Base-by-base conservation (phyloP, 2,329 filamentous ascomycete species). In the Apiospora rasikravindrae region DNA sequence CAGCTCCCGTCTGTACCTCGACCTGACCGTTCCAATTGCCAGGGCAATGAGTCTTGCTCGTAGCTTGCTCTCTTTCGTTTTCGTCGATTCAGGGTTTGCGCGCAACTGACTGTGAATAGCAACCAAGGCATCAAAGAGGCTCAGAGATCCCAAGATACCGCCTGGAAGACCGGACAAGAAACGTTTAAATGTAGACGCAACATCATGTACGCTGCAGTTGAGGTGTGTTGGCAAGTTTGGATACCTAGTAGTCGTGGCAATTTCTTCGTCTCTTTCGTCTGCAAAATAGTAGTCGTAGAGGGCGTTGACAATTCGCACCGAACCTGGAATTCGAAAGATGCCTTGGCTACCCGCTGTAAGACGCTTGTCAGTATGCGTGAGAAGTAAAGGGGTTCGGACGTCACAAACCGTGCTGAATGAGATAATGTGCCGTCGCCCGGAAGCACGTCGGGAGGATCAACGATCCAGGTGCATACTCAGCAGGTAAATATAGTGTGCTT, bases 111-210 rank as follows among this genome's bases (percentile, higher is more conserved):
- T 87, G 72, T 90, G 85, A 22, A 93, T 89, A 14, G 88, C 87
- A 13, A 92, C 86, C 16, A 93, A 78, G 0, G 89, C 87, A 73
- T 92, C 89, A 71, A 93, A 92, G 0, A 92, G 78, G 1, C 84
- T 79, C 19, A 92, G 77, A 0, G 89, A 91, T 4, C 91, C 91
- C 0, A 93, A 82, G 53, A 93, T 90, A 0, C 91, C 91, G 0
- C 91, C 91, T 0, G 91, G 90, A 0, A 93, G 79, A 0, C 88
- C 88, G 0, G 87, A 85, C 0, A 93, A 82, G n/a, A 93, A 83
- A 16, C 86, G 87, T 76, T 93, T 93, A 80, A 93, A 92, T 0
- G 89, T 86, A 1, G 90, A 91, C 2, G 91, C 91, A 42, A 93
- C 88, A 80, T 93, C 91, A 73, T 93, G 89, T 4, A 89, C 84